These are phyloP conservation scores for Camellia sinensis DNA, from an alignment of 148 eudicot species.

Conservation along the genomic window DNA sequence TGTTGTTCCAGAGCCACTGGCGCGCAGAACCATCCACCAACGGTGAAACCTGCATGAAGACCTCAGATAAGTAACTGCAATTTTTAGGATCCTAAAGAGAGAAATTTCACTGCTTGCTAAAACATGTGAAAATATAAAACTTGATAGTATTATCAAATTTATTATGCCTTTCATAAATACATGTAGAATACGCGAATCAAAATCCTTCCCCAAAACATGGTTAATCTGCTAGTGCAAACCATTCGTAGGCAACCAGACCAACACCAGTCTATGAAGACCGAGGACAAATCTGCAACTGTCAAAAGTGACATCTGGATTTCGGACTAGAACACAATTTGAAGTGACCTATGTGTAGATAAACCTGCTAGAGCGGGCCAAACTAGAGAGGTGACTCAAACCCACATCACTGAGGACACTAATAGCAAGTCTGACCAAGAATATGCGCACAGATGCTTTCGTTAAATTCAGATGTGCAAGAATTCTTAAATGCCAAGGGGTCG, in stretches of 20 bases:
- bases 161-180: neutral
- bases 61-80: neutral
- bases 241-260: neutral
- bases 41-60: constrained; percentile 61
- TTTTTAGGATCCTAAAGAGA: too few species aligned
- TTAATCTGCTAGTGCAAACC: too few species aligned
- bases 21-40: constrained; percentile 66
- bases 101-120: too few species aligned
- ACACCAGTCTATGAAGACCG: too few species aligned
- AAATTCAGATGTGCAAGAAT: neutral
- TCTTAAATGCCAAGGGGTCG: neutral
- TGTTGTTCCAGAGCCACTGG: constrained; percentile 90
- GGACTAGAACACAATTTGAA: neutral
- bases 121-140: neutral
- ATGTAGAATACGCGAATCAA: neutral
- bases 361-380: too few species aligned
- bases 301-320: neutral
- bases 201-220: neutral
- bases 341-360: neutral
- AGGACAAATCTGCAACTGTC: too few species aligned
- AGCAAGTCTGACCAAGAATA: neutral
- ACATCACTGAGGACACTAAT: too few species aligned
- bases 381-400: too few species aligned
- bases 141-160: neutral
- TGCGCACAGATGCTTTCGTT: neutral